A percentile compares a stretch with the other conserved stretches of the same genome.
Conservation (phyloP, 2,329 filamentous ascomycete genomes). For the Xylaria sp. region DNA sequence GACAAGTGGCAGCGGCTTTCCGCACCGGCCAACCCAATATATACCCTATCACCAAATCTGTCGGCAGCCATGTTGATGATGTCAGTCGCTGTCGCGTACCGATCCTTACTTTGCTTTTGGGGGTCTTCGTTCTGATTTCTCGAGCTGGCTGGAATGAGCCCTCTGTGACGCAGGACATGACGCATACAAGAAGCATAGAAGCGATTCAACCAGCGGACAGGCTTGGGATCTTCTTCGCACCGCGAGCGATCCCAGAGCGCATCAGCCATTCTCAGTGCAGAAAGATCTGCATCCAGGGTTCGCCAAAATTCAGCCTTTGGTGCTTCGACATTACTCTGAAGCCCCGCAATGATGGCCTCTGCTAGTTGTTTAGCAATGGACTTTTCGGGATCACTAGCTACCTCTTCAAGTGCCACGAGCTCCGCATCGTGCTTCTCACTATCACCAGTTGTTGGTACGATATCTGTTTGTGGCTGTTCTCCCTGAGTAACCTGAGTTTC, state of each 20-base stretch:
- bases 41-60: slow-evolving; percentile 11
- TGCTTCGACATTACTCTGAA: neutral
- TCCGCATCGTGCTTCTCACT: neutral
- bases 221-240: neutral
- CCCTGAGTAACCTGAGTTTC: neutral
- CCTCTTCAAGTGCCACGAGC: neutral
- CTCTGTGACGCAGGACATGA: neutral
- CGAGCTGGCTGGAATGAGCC: neutral
- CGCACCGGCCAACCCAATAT: slow-evolving; percentile 16
- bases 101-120: neutral
- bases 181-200: slow-evolving; percentile 25
- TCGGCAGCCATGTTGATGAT: slow-evolving; percentile 15
- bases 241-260: slow-evolving; percentile 5
- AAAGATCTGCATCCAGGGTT: neutral
- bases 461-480: neutral
- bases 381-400: neutral
- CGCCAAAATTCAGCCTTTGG: slow-evolving; percentile 10
- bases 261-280: slow-evolving; percentile 8
- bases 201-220: slow-evolving; percentile 17
- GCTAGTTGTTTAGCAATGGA: neutral
- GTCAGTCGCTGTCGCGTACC: neutral
- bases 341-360: neutral
- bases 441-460: neutral
- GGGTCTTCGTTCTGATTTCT: neutral
- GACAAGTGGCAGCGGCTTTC: neutral